A percentile compares a stretch with the other conserved stretches of the same genome.
Conservation (phyloP, 768 basidiomycete genomes). For the Kwoniella heveanensis region DNA sequence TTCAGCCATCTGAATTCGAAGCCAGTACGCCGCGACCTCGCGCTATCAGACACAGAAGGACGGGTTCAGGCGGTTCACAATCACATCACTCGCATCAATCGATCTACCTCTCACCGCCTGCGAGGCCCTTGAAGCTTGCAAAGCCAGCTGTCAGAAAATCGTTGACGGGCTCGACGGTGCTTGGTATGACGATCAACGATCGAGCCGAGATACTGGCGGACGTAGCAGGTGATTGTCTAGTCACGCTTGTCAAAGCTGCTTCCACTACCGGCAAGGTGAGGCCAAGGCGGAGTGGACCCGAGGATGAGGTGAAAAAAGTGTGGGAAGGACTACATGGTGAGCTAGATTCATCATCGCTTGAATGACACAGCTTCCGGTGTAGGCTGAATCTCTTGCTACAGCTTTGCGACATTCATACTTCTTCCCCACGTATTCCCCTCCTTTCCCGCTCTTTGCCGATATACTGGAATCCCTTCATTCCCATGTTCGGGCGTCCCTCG, state of each 20-base stretch:
- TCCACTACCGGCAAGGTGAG: background rate
- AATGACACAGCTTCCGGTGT: too few relatives aligned
- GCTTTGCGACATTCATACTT: slow-evolving; percentile 33
- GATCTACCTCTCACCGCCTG: slow-evolving; percentile 10
- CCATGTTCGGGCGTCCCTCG: slow-evolving; percentile 11
- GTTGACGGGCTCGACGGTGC: slow-evolving; percentile 7
- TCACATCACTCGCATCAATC: slow-evolving; percentile 18
- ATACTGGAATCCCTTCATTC: slow-evolving; percentile 24
- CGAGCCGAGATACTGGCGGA: slow-evolving; percentile 32
- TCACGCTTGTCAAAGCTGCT: slow-evolving; percentile 23
- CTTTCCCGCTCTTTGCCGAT: slow-evolving; percentile 26
- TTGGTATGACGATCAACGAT: slow-evolving; percentile 30
- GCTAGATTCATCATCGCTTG: background rate
- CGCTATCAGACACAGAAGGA: background rate
- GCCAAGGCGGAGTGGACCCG: slow-evolving; percentile 11
- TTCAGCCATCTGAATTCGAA: slow-evolving; percentile 5
- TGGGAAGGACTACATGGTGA: slow-evolving; percentile 31
- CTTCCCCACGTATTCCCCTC: slow-evolving; percentile 27
- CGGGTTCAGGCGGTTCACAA: slow-evolving; percentile 10
- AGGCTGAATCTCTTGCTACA: slow-evolving; percentile 2
- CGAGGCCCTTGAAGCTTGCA: background rate
- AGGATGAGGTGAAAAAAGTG: slow-evolving; percentile 19
- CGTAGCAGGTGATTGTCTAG: slow-evolving; percentile 41
- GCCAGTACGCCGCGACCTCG: background rate
- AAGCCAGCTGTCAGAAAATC: slow-evolving; percentile 11